A percentile compares a stretch with the other conserved stretches of the same genome.
Evolutionary conservation across 495 filamentous ascomycete species (phyloP).

Genomic region (Penicillium desertorum): DNA sequence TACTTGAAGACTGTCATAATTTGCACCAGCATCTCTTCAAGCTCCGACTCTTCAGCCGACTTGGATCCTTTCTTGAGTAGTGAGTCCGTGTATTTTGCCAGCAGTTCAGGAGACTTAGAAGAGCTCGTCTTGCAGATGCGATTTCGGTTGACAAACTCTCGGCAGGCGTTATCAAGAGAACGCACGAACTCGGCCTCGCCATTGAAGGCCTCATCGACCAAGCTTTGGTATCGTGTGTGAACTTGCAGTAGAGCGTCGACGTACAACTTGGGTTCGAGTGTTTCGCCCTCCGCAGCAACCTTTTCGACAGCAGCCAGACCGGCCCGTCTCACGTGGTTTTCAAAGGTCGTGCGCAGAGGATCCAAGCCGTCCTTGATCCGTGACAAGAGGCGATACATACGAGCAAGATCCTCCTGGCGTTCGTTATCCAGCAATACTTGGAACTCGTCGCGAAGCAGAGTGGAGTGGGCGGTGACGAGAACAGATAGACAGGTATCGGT

Average conservation of each 20-base stretch:
- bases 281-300: constrained; percentile 83
- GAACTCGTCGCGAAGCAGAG: constrained; percentile 88
- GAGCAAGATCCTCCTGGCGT: constrained; percentile 87
- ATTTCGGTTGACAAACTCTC: constrained; percentile 97
- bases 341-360: constrained; percentile 83
- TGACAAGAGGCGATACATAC: constrained; percentile 92
- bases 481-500: constrained; percentile 86
- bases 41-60: constrained; percentile 85
- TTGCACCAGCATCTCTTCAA: constrained; percentile 86
- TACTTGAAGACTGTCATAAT: constrained; percentile 99
- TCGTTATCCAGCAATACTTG: constrained; percentile 94
- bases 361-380: constrained; percentile 92
- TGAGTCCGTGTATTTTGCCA: constrained; percentile 95
- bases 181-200: constrained; percentile 96
- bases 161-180: constrained; percentile 94
- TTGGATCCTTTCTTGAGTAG: constrained; percentile 90
- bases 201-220: constrained; percentile 90
- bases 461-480: constrained; percentile 83
- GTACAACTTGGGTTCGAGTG: constrained; percentile 92
- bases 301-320: constrained; percentile 87
- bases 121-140: constrained; percentile 89
- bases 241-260: constrained; percentile 93
- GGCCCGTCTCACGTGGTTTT: constrained; percentile 87
- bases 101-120: constrained; percentile 87
- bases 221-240: constrained; percentile 84